Percentiles rank a stretch among this genome's conserved stretches.
Evolutionary conservation across 2,329 filamentous ascomycete genomes (phyloP).

Genomic region (Blastomyces parvus): DNA sequence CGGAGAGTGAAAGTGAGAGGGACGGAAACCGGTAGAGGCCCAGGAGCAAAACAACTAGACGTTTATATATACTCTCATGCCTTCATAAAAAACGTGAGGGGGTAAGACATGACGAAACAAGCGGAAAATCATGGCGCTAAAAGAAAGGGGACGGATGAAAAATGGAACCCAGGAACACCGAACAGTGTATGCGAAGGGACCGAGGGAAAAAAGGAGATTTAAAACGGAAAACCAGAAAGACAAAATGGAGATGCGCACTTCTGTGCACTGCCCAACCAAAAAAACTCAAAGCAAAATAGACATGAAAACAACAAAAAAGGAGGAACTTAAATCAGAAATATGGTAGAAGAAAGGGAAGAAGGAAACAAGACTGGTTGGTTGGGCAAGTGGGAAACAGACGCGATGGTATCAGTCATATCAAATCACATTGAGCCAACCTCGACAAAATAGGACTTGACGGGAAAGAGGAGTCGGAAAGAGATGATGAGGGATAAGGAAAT

Average conservation of each 20-base stretch:
- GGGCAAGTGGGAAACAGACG: conserved; percentile 33
- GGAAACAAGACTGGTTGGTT: conserved; percentile 17
- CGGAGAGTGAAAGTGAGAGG: neutral
- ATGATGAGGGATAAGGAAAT: neutral
- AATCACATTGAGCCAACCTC: conserved; percentile 13
- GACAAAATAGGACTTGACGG: conserved; percentile 7
- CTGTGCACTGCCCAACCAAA: conserved; percentile 31
- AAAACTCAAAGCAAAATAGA: conserved; percentile 14
- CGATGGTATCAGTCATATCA: conserved; percentile 40
- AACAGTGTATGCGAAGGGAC: neutral
- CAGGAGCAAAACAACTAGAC: neutral
- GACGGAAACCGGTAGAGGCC: neutral
- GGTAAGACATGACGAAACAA: neutral
- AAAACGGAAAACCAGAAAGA: conserved; percentile 15
- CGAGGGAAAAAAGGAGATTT: neutral
- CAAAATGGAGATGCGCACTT: conserved; percentile 36
- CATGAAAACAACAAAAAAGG: neutral
- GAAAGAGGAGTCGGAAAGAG: conserved; percentile 7
- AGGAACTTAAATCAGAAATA: conserved; percentile 16
- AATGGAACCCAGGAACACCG: neutral
- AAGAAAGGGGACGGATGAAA: neutral
- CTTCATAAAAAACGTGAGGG: neutral
- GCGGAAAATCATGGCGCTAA: neutral
- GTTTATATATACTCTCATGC: neutral
- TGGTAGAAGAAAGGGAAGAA: conserved; percentile 14